Base-by-base conservation (phyloP, 2,329 filamentous ascomycete genomes). In the Pestalotiopsis sp. region DNA sequence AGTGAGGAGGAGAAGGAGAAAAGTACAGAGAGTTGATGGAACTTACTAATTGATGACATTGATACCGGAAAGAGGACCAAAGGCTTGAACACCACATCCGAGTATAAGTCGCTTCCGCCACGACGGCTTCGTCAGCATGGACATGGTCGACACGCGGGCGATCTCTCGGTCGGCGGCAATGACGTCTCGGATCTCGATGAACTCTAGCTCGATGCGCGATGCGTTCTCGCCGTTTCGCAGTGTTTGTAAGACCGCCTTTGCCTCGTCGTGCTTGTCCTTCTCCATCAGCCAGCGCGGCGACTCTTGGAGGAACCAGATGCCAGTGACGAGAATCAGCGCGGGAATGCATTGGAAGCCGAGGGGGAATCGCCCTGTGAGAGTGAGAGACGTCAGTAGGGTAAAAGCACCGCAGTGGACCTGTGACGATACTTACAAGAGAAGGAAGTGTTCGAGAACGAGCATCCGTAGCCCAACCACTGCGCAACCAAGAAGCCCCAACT, bases 191-290 rank as follows among this genome's bases (percentile, higher is more conserved):
- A 85, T 84, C 63, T 83, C 78, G 38, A 71, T 70, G 69, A 81
- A 80, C 69, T 84, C 83, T 4, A 77, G 72, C n/a, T 83, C 79
- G 70, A 84, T 73, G 1, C 77, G 71, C 4, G 76, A 72, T 13
- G 72, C 68, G 52, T 82, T 76, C 41, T 75, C 73, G 41, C 76
- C 76, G 1, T 70, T 72, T 58, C 75, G 75, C 20, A 79, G 70
- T 63, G 80, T 78, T 4, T 81, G 72, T 2, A 84, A 74, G 11
- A 80, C 75, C 0, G 71, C 23, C 12, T 36, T 23, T 25, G 88
- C 88, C 71, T 90, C 83, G 25, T 89, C 87, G 14, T 83, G 80
- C 36, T 86, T 83, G 70, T 88, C 85, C 70, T 90, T 73, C 1
- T 82, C 78, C 63, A 87, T 82, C 5, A 88, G 79, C 82, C 82